A percentile compares a stretch with the other conserved stretches of the same genome.
phyloP scores from a whole-genome alignment of 2,329 filamentous ascomycete species.

The Camillea tinctor region DNA sequence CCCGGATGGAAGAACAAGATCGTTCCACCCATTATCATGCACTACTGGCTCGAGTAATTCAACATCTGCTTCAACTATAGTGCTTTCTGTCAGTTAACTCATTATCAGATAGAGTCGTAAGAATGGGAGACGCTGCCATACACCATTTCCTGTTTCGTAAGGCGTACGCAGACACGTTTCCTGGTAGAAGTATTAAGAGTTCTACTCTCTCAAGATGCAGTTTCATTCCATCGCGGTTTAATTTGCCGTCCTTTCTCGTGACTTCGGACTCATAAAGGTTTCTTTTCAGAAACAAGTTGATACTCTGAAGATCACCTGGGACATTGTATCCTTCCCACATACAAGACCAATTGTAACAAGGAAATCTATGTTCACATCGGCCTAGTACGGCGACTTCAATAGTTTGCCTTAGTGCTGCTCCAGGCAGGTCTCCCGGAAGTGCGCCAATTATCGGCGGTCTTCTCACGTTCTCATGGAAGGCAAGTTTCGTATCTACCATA shows the following conservation, averaged over 20 bases:
- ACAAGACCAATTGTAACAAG: conserved; percentile 2
- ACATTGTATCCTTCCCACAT: not conserved
- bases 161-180: conserved; percentile 23
- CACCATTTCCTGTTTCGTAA: conserved; percentile 31
- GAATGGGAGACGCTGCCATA: conserved; percentile 7
- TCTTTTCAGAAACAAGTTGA: not conserved
- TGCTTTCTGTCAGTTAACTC: not conserved
- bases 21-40: conserved; percentile 21
- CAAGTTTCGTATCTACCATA: conserved; percentile 30
- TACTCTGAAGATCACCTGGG: not conserved
- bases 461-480: conserved; percentile 16
- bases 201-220: conserved; percentile 12
- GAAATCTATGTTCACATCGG: not conserved
- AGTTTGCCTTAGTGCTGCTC: too few species aligned
- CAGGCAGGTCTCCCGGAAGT: too few species aligned
- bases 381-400: not conserved
- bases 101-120: not conserved
- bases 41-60: conserved; percentile 10
- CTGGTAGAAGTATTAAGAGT: conserved; percentile 23
- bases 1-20: conserved; percentile 29
- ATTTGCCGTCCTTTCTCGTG: conserved; percentile 2
- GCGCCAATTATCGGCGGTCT: not conserved
- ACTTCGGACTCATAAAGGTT: conserved; percentile 17
- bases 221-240: conserved; percentile 6
- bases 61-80: not conserved